Percentiles rank a stretch among this genome's conserved stretches.
phyloP scores from a whole-genome alignment of 768 basidiomycete genomes.

The Pulveroboletus sp. region DNA sequence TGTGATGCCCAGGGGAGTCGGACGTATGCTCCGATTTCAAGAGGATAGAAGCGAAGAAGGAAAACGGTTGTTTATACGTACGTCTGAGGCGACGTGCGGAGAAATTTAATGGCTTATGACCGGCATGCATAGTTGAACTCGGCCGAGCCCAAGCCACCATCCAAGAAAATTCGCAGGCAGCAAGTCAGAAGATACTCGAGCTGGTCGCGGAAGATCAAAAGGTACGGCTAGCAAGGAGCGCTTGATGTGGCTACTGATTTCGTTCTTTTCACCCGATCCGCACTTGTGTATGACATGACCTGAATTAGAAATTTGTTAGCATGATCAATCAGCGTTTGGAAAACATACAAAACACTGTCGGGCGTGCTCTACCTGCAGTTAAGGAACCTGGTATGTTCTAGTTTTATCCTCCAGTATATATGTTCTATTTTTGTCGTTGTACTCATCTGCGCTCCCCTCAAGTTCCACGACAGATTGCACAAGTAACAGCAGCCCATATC shows the following conservation, averaged over 20 bases:
- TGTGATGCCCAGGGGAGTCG: conserved; percentile 7
- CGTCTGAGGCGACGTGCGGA: neutral
- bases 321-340: conserved; percentile 15
- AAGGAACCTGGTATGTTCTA: conserved; percentile 6
- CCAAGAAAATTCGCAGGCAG: conserved; percentile 15
- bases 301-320: conserved; percentile 6
- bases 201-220: conserved; percentile 14
- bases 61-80: conserved; percentile 9
- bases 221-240: neutral
- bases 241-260: too few relatives aligned
- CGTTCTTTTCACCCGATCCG: neutral
- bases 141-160: conserved; percentile 12
- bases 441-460: neutral
- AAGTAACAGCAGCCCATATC: conserved; percentile 12
- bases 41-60: conserved; percentile 18
- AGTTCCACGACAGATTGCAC: conserved; percentile 12
- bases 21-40: conserved; percentile 18
- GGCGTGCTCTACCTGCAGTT: conserved; percentile 10
- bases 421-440: neutral
- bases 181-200: conserved; percentile 14
- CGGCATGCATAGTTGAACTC: conserved; percentile 5
- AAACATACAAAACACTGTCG: conserved; percentile 12
- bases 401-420: neutral
- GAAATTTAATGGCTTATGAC: neutral
- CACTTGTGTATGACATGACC: too few relatives aligned